Base-by-base conservation (phyloP, 1,139 yeast genomes). In the Yamadazyma songkhlaensis region DNA sequence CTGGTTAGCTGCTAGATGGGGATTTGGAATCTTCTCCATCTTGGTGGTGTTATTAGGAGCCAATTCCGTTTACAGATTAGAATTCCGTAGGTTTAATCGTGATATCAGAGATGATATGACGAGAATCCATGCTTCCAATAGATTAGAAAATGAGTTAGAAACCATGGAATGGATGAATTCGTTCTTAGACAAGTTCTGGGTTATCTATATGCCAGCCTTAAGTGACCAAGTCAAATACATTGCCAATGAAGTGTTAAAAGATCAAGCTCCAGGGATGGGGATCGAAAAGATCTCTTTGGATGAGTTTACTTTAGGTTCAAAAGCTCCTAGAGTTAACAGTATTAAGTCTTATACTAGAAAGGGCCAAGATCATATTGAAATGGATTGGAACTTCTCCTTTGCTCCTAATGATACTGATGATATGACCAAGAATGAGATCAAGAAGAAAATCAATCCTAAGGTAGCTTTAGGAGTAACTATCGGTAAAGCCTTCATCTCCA, bases 351-450 rank as follows among this genome's bases (percentile, higher is more conserved):
- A 79, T 55, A 79, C 89, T 21, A 79, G 78, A 50, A 72, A 76
- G 46, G 87, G 85, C 28, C 72, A 71, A 37, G 81, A 81, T 51
- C 66, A 74, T 35, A 79, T 81, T 46, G 90, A 83, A 60, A 82
- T 84, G 90, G 90, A 83, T 55, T 84, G 92, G 89, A 80, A 80
- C 9, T 81, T 85, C 50, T 79, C 84, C 8, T 85, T 85, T 54
- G 74, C 90, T 34, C 95, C 95, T 25, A 82, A 79, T 54, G 90
- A 85, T 59, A 80, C 85, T 25, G 85, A 83, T 45, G 87, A 81
- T 55, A 84, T 84, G 92, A 84, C 94, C 35, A 79, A 79, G 47
- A 78, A 75, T 46, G 86, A 84, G 62, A 74, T 82, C 46, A 76
- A 73, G 47, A 78, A 77, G 60, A 84, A 81, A 53, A 67, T 84